Conservation (phyloP, 108 stramenopile species). For the Cylindrotheca closterium region DNA sequence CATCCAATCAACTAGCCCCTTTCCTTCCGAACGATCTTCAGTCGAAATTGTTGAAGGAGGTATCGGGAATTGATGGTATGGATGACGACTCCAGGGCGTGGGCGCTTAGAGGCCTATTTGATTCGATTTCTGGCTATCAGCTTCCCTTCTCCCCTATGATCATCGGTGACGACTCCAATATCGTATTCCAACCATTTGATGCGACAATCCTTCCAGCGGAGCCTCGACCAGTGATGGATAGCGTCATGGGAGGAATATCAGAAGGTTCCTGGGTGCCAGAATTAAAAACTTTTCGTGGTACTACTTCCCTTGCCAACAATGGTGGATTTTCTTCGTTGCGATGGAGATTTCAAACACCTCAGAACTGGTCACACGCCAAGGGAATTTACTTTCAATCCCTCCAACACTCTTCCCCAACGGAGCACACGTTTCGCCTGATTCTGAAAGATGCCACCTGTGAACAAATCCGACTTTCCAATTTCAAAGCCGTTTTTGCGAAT, state of each 20-base stretch:
- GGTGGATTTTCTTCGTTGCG: conserved; percentile 56
- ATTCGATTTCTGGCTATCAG: conserved; percentile 43
- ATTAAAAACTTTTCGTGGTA: conserved; percentile 37
- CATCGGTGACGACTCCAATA: background rate
- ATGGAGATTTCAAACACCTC: conserved; percentile 39
- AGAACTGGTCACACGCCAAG: conserved; percentile 51
- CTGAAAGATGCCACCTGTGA: conserved; percentile 52
- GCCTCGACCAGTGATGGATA: conserved; percentile 46
- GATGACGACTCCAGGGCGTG: conserved; percentile 43
- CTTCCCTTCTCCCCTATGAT: conserved; percentile 32
- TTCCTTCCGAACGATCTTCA: conserved; percentile 26
- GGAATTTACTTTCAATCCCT: conserved; percentile 46
- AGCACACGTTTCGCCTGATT: conserved; percentile 51
- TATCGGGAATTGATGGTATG: background rate
- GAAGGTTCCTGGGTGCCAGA: conserved; percentile 31
- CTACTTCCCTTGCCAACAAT: conserved; percentile 50
- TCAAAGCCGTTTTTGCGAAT: conserved; percentile 54
- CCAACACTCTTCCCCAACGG: conserved; percentile 29
- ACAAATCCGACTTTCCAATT: conserved; percentile 41
- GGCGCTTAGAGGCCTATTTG: conserved; percentile 43
- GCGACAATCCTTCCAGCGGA: conserved; percentile 20
- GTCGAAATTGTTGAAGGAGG: conserved; percentile 8
- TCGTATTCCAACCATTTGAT: conserved; percentile 38
- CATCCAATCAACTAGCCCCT: conserved; percentile 32
- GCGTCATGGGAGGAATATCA: conserved; percentile 56